A percentile compares a stretch with the other conserved stretches of the same genome.
Evolutionary conservation across 169 alveolate species (phyloP).

Genomic region (Cryptosporidium muris): DNA sequence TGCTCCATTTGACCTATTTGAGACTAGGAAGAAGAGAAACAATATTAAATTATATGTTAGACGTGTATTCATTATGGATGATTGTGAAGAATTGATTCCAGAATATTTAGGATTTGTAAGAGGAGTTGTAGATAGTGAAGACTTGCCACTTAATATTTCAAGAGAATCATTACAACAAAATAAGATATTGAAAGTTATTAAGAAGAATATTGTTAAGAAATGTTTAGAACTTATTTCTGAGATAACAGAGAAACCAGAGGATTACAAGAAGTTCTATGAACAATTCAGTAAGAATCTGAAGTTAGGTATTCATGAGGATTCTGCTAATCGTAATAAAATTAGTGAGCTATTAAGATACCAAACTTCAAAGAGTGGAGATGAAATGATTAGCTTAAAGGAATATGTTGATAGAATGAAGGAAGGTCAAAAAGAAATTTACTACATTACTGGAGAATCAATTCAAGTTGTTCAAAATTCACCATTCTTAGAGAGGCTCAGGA

Average conservation of each 20-base stretch:
- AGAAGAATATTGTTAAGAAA: slow-evolving; percentile 97
- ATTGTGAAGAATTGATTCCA: slow-evolving; percentile 99
- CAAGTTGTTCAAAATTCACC: slow-evolving; percentile 97
- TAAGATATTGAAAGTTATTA: slow-evolving; percentile 97
- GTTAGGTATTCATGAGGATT: slow-evolving; percentile 98
- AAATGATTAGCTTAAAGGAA: slow-evolving; percentile 95
- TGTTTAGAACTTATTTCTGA: slow-evolving; percentile 97
- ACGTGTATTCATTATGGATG: slow-evolving; percentile 99
- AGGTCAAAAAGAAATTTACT: slow-evolving; percentile 97
- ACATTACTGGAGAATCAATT: slow-evolving; percentile 98
- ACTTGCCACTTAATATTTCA: slow-evolving; percentile 97
- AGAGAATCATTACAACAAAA: slow-evolving; percentile 98
- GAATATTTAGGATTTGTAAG: slow-evolving; percentile 98
- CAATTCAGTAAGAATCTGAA: slow-evolving; percentile 98
- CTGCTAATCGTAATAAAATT: slow-evolving; percentile 95
- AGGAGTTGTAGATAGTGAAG: slow-evolving; percentile 99
- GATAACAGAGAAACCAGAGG: slow-evolving; percentile 98
- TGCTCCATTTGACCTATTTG: slow-evolving; percentile 99
- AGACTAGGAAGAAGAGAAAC: slow-evolving; percentile 98
- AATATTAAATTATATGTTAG: slow-evolving; percentile 98
- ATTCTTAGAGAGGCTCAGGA: slow-evolving; percentile 96
- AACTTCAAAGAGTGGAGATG: slow-evolving; percentile 98
- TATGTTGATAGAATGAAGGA: slow-evolving; percentile 99
- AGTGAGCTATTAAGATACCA: slow-evolving; percentile 95
- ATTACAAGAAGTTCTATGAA: slow-evolving; percentile 99